Evolutionary conservation across 768 basidiomycete species (phyloP).

Genomic region (Suillus spraguei): DNA sequence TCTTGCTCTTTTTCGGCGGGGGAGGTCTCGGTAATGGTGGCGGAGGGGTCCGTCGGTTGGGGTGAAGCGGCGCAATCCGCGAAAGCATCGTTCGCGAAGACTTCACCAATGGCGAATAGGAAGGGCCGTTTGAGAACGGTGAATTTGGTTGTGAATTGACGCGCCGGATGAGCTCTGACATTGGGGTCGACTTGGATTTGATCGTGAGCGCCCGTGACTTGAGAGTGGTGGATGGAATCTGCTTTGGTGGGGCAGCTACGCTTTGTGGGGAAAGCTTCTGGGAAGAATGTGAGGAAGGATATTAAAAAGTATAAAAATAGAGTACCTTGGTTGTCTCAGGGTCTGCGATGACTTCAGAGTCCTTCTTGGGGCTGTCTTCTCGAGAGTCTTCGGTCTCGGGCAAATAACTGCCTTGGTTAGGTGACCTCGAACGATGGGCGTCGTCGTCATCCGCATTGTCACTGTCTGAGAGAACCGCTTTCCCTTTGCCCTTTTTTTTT

Average conservation of each 20-base stretch:
- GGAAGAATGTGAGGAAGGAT: neutral
- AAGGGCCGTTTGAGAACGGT: conserved; percentile 37
- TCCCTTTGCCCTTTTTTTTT: conserved; percentile 39
- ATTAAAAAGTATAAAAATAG: neutral
- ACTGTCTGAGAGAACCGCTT: conserved; percentile 25
- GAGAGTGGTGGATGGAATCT: conserved; percentile 14
- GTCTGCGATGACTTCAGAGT: neutral
- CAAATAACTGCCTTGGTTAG: neutral
- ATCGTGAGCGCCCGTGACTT: conserved; percentile 41
- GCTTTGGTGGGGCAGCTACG: conserved; percentile 12
- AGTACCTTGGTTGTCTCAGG: conserved; percentile 20
- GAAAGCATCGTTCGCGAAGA: conserved; percentile 63
- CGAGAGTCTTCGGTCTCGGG: neutral
- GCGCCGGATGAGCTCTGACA: conserved; percentile 76
- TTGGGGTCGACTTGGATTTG: conserved; percentile 59
- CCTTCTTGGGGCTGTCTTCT: neutral
- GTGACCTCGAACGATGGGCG: neutral
- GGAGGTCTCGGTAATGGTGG: conserved; percentile 72
- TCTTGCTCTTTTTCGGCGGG: conserved; percentile 78
- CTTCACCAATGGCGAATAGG: conserved; percentile 69
- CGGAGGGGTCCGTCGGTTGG: conserved; percentile 72
- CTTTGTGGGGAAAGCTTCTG: conserved; percentile 19
- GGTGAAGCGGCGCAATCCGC: conserved; percentile 75
- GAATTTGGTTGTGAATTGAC: conserved; percentile 70
- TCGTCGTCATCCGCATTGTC: conserved; percentile 24